Evolutionary conservation across 768 basidiomycete genomes (phyloP).

Genomic region (Russula virescens): DNA sequence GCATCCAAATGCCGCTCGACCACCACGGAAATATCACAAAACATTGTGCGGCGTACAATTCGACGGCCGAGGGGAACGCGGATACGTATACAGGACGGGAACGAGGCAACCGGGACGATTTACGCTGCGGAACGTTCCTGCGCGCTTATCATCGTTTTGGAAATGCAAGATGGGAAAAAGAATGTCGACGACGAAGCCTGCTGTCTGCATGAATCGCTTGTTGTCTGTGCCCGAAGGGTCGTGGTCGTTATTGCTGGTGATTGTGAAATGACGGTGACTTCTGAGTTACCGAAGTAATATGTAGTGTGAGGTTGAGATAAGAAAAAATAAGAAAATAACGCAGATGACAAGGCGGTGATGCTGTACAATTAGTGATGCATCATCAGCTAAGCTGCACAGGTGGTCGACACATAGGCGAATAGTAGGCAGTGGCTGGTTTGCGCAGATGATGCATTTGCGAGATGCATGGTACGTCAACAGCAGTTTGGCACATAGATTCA

Average conservation of each 20-base stretch:
- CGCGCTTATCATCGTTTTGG: slow-evolving; percentile 54
- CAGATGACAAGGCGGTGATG: too few relatives aligned
- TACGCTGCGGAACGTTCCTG: slow-evolving; percentile 39
- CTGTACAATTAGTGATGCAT: too few relatives aligned
- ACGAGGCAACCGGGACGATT: slow-evolving; percentile 36
- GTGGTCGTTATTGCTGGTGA: slow-evolving; percentile 22
- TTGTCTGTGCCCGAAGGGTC: neutral
- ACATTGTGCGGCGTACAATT: slow-evolving; percentile 37
- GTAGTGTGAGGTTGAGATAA: slow-evolving; percentile 49
- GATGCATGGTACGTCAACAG: slow-evolving; percentile 42
- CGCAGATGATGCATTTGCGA: slow-evolving; percentile 36
- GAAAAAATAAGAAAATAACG: slow-evolving; percentile 16
- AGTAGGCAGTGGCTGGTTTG: slow-evolving; percentile 38
- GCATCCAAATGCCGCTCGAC: slow-evolving; percentile 21
- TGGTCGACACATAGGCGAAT: slow-evolving; percentile 24
- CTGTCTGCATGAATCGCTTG: slow-evolving; percentile 34
- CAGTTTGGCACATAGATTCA: slow-evolving; percentile 37
- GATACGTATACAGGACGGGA: slow-evolving; percentile 38
- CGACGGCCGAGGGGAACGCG: slow-evolving; percentile 40
- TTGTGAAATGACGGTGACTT: slow-evolving; percentile 32
- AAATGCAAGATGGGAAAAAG: slow-evolving; percentile 45
- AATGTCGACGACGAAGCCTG: slow-evolving; percentile 34
- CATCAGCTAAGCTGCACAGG: too few relatives aligned
- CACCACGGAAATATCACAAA: slow-evolving; percentile 54
- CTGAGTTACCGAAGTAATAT: slow-evolving; percentile 51